Evolutionary conservation across 1,284 basidiomycete species (phyloP).

Genomic region (Lentinus polychrous): DNA sequence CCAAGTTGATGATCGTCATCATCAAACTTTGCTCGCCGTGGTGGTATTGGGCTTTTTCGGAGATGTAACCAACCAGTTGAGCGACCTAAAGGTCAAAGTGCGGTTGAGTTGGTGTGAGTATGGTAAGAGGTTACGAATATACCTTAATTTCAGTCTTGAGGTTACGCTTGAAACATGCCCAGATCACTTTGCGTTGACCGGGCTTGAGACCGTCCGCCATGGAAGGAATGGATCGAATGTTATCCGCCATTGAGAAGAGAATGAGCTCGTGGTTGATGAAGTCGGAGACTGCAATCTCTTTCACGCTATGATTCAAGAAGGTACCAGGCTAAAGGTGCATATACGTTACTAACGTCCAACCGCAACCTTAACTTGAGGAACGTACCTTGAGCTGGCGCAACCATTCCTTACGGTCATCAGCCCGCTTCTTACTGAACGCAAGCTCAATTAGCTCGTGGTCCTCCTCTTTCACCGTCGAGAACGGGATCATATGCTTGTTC

Average conservation of each 20-base stretch:
- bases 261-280: conserved; percentile 99
- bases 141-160: conserved; percentile 91
- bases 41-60: conserved; percentile 93
- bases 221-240: conserved; percentile 92
- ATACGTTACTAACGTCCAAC: no score
- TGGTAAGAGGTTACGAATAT: not conserved
- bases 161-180: conserved; percentile 93
- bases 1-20: conserved; percentile 89
- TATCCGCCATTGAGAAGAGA: conserved; percentile 99
- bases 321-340: conserved; percentile 75
- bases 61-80: conserved; percentile 92
- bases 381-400: conserved; percentile 83
- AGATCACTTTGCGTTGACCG: conserved; percentile 97
- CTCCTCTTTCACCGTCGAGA: conserved; percentile 74
- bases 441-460: conserved; percentile 93
- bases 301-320: conserved; percentile 85
- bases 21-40: conserved; percentile 90
- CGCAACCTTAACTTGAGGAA: not conserved
- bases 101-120: not conserved
- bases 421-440: conserved; percentile 99
- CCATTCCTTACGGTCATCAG: conserved; percentile 99
- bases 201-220: conserved; percentile 95
- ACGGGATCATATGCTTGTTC: conserved; percentile 91
- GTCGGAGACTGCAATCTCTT: conserved; percentile 84
- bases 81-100: conserved; percentile 57